Evolutionary conservation across 495 filamentous ascomycete genomes (phyloP).

Genomic region (Hypoxylon fragiforme): DNA sequence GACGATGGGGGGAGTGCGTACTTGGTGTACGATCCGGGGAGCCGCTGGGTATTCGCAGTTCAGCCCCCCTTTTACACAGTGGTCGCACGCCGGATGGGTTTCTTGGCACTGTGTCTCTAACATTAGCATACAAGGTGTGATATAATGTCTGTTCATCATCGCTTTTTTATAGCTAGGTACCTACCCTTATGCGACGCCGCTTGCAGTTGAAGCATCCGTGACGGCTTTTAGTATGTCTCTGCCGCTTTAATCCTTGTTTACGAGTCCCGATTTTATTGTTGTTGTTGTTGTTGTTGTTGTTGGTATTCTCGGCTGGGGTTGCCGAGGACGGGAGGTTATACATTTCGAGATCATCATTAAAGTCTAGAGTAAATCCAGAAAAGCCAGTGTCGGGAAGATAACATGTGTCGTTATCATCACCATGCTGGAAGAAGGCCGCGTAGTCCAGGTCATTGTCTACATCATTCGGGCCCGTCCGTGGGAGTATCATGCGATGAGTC

Average conservation of each 20-base stretch:
- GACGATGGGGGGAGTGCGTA: constrained; percentile 22
- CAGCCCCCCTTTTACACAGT: constrained; percentile 60
- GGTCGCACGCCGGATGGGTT: constrained; percentile 58
- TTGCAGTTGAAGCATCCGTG: constrained; percentile 70
- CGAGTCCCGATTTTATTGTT: constrained; percentile 8
- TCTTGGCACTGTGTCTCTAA: constrained; percentile 56
- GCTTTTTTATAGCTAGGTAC: too few relatives aligned
- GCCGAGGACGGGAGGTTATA: constrained; percentile 10
- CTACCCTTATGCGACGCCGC: constrained; percentile 61
- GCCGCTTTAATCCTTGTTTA: constrained; percentile 45
- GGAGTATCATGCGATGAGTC: constrained; percentile 24
- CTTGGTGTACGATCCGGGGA: constrained; percentile 49
- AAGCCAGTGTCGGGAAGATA: constrained; percentile 40
- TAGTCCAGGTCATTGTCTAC: constrained; percentile 38
- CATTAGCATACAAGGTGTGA: neutral
- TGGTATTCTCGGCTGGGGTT: neutral
- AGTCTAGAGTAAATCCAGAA: too few relatives aligned
- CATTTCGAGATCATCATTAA: constrained; percentile 12
- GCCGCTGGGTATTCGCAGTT: constrained; percentile 60
- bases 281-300: constrained; percentile 1
- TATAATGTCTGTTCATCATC: too few relatives aligned
- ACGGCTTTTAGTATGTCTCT: constrained; percentile 63
- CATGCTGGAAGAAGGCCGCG: constrained; percentile 37
- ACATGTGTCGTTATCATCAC: constrained; percentile 33
- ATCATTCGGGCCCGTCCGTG: constrained; percentile 28